These are phyloP conservation scores for Dichotomopilus funicola DNA, from an alignment of 2,329 filamentous ascomycete genomes.

Conservation along the genomic window DNA sequence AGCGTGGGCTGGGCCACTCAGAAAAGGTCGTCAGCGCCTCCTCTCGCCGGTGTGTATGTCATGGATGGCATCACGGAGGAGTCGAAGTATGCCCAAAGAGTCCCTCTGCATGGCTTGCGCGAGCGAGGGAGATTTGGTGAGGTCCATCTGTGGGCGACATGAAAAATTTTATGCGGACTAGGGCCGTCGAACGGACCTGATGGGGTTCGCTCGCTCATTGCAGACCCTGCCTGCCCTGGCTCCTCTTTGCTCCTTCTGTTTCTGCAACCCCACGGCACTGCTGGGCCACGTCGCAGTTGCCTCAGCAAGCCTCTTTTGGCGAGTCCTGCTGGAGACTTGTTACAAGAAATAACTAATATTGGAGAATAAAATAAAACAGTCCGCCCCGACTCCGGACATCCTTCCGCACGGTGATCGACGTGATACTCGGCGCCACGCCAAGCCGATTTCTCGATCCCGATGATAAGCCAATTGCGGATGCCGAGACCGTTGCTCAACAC, in stretches of 20 bases:
- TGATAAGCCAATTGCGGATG: neutral
- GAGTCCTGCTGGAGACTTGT: too few species aligned
- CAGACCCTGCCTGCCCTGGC: too few species aligned
- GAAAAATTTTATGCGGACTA: slow-evolving; percentile 14
- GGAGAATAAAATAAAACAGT: too few species aligned
- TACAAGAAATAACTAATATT: too few species aligned
- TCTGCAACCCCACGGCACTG: too few species aligned
- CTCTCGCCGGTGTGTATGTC: neutral
- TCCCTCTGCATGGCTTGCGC: slow-evolving; percentile 11
- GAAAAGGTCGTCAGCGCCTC: slow-evolving; percentile 2
- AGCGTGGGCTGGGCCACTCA: slow-evolving; percentile 9
- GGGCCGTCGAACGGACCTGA: too few species aligned
- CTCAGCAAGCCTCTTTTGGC: too few species aligned
- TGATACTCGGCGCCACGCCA: neutral
- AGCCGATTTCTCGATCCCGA: neutral
- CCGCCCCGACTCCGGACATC: neutral
- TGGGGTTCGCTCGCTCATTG: too few species aligned
- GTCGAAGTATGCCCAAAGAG: slow-evolving; percentile 8
- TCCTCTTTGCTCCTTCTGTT: too few species aligned
- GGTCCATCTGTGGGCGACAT: slow-evolving; percentile 12
- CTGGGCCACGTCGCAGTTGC: too few species aligned
- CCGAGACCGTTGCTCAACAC: neutral
- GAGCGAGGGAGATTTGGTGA: neutral
- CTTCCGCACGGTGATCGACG: neutral
- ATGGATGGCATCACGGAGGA: slow-evolving; percentile 2